Percentiles rank a stretch among this genome's conserved stretches.
These are phyloP conservation scores for Entonaema liquescens DNA, from an alignment of 495 filamentous ascomycete species.

Conservation along the genomic window DNA sequence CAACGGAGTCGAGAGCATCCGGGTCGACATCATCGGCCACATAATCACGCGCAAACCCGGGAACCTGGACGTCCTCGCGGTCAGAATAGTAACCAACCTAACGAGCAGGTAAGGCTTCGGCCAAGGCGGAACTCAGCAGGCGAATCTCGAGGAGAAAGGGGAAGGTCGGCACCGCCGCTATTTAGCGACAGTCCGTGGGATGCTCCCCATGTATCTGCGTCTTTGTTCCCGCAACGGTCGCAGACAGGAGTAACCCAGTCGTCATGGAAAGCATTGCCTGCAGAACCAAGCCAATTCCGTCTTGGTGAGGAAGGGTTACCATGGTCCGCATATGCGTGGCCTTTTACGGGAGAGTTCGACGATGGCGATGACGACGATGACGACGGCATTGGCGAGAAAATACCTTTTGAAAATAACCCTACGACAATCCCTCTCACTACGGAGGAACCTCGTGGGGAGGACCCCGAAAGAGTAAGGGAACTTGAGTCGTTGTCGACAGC, in stretches of 20 bases:
- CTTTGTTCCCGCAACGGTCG: conserved; percentile 24
- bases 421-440: conserved; percentile 30
- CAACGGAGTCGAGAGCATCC: conserved; percentile 39
- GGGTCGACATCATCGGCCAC: conserved; percentile 29
- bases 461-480: conserved; percentile 48
- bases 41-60: conserved; percentile 35
- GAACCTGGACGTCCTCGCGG: conserved; percentile 31
- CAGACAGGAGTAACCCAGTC: conserved; percentile 21
- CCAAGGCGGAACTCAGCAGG: conserved; percentile 42
- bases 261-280: conserved; percentile 51
- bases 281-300: conserved; percentile 52
- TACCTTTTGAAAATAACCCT: conserved; percentile 29
- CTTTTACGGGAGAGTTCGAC: conserved; percentile 8
- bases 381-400: not conserved
- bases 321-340: conserved; percentile 54
- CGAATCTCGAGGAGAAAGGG: conserved; percentile 46
- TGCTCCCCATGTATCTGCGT: conserved; percentile 36
- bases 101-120: conserved; percentile 34
- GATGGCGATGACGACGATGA: conserved; percentile 19
- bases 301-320: conserved; percentile 56
- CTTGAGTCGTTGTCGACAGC: conserved; percentile 59
- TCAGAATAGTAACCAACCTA: conserved; percentile 24
- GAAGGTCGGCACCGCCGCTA: conserved; percentile 56
- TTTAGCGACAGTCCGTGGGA: conserved; percentile 57
- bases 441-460: conserved; percentile 27